phyloP scores from a whole-genome alignment of 2,329 filamentous ascomycete species.

The Fusarium gaditjirri region DNA sequence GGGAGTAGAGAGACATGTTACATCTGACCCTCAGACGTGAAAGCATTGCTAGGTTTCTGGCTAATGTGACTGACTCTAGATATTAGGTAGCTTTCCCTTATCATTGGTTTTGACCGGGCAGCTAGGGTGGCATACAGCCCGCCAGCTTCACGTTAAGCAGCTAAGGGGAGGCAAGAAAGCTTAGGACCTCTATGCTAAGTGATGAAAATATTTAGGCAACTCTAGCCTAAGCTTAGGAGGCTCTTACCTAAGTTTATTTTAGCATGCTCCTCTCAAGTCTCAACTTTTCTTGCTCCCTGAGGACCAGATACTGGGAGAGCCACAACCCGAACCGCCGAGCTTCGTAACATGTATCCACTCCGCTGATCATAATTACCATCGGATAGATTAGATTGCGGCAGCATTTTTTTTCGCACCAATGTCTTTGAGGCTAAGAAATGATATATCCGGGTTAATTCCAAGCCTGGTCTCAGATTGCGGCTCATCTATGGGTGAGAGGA shows the following conservation, averaged over 20 bases:
- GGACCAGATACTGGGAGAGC: not conserved
- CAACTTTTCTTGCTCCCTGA: no score
- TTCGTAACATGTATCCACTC: not conserved
- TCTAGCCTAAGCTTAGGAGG: no score
- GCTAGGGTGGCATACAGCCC: not conserved
- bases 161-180: no score
- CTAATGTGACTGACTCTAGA: not conserved
- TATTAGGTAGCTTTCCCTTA: not conserved
- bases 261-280: no score
- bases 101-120: no score
- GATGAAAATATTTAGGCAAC: no score
- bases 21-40: not conserved
- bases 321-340: not conserved
- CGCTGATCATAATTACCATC: conserved; percentile 21
- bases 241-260: no score
- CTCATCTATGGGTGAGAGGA: rapidly evolving
- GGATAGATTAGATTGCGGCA: not conserved
- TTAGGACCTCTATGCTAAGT: no score
- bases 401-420: not conserved
- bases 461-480: no score
- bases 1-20: not conserved
- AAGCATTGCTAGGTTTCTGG: not conserved
- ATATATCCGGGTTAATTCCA: not conserved
- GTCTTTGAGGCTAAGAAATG: not conserved
- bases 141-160: not conserved